A percentile compares a stretch with the other conserved stretches of the same genome.
Evolutionary conservation across 805 yeast genomes (phyloP).

Genomic region (Saturnispora sanitii): DNA sequence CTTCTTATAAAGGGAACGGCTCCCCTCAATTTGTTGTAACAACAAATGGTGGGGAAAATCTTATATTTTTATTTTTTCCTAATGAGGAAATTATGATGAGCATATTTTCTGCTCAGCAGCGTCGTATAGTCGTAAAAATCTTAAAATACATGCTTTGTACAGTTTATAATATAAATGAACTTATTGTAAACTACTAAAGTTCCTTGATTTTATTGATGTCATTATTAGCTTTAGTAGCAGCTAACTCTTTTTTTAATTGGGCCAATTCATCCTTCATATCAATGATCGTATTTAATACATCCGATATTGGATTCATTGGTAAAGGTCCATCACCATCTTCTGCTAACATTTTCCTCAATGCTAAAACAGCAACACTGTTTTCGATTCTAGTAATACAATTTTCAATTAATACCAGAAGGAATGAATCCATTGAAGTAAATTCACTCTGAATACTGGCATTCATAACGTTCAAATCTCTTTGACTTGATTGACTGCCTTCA

Average conservation of each 20-base stretch:
- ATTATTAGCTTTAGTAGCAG: no score
- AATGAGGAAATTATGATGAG: not conserved
- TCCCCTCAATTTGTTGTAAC: constrained; percentile 4
- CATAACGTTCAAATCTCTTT: constrained; percentile 2
- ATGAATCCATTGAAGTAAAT: constrained; percentile 25
- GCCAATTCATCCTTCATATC: constrained; percentile 9
- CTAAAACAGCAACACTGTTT: constrained; percentile 38
- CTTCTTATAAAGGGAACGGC: not conserved
- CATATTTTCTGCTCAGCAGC: not conserved
- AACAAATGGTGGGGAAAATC: constrained; percentile 2
- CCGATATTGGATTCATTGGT: not conserved
- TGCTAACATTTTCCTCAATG: constrained; percentile 25
- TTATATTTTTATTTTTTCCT: not conserved
- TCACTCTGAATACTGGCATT: constrained; percentile 10
- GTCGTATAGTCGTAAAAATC: not conserved
- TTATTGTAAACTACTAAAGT: no score
- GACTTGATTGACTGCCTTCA: constrained; percentile 17
- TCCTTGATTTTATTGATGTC: no score
- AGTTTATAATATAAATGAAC: not conserved
- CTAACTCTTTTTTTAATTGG: not conserved
- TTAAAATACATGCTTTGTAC: not conserved
- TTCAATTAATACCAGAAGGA: constrained; percentile 47
- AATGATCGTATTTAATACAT: constrained; percentile 6
- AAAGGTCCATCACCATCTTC: not conserved
- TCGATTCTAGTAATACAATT: constrained; percentile 64